Base-by-base conservation (phyloP, 441 rosid species). In the Gossypium trilobum region DNA sequence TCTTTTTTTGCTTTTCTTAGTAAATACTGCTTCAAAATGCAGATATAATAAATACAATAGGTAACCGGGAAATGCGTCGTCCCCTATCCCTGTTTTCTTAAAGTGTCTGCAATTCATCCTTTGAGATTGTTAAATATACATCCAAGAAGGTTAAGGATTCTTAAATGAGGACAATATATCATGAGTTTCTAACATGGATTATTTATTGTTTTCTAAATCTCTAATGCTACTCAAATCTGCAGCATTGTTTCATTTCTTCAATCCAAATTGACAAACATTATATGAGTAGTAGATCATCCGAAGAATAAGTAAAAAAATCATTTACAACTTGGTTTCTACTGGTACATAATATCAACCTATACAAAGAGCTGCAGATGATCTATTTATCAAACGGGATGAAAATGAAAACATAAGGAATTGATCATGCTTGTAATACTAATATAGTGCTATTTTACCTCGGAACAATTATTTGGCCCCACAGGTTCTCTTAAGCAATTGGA, bases 401-500 rank as follows among this genome's bases (percentile, higher is more conserved):
- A 48, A 20, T 3, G 70, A 65, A 51, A 61, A 9, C 51, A 51
- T 19, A 62, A 44, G 31, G 56, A 42, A 59, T 17, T 64, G 36
- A 70, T 67, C 55, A 39, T 5, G 8, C 51, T 23, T 61, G 59
- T 63, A 55, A 54, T 52, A 44, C 44, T 33, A 20, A n/a, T 14
- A 65, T 44, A 5, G 20, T 60, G 52, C 79, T 78, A 88, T 48
- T 87, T 83, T 13, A 91, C 84, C 79, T 90, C 95, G 0, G 95
- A 85, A 75, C 96, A 91, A 70, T 85, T 91, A 71, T 81, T 88
- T 44, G 91, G 31, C 2, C 94, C 91, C 9, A 85, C 91, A 9
- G 97, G 99, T 76, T 94, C 97, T 78, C 81, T 83, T 83, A 94
- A 81, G 85, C 97, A 94, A 81, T 76, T 88, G 58, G 91, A 88